Base-by-base conservation (phyloP, 495 filamentous ascomycete genomes). In the Hypoxylon intermedium region DNA sequence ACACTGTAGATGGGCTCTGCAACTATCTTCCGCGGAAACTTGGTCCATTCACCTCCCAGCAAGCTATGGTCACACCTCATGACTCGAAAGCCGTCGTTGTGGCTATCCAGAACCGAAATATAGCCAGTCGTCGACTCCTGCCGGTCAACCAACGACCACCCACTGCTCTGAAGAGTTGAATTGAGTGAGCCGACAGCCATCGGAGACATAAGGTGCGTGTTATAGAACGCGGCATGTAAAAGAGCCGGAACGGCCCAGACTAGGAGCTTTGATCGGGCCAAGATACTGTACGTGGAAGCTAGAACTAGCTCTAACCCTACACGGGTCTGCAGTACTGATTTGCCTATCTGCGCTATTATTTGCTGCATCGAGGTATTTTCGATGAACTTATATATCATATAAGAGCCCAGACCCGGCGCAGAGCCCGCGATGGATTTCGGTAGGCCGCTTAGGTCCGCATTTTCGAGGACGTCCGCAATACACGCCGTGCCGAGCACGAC, bases 31-130 rank as follows among this genome's bases (percentile, higher is more conserved):
- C 79, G 77, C 30, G 68, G 48, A 13, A 85, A 81, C 28, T 81
- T 80, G 19, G 86, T 77, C 93, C 93, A 98, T 66, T 97, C 91
- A n/a, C 94, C 94, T 26, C 94, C 94, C 4, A 98, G 84, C 18
- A 98, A 76, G 58, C 90, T 94, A 68, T 98, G 94, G 66, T 97
- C 94, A 67, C 92, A 97, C 44, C 94, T 83, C 85, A 98, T 82
- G 9, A 93, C 85, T 0, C 92, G 82, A 75, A 89, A 97, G 3
- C 85, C 82, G 15, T 86, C 79, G 6, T 87, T 73, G 6, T 81
- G 53, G 63, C 85, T 90, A 37, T 97, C 89, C 30, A 97, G 67
- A 5, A 98, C 89, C 0, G 94, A 97, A 36, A 98, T 77, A 68
- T 98, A 98, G 1, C 94, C 94, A 6, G 94, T 97, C 11, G 85